phyloP scores from a whole-genome alignment of 2,329 filamentous ascomycete species.

The Pseudocercospora pini-densiflorae region DNA sequence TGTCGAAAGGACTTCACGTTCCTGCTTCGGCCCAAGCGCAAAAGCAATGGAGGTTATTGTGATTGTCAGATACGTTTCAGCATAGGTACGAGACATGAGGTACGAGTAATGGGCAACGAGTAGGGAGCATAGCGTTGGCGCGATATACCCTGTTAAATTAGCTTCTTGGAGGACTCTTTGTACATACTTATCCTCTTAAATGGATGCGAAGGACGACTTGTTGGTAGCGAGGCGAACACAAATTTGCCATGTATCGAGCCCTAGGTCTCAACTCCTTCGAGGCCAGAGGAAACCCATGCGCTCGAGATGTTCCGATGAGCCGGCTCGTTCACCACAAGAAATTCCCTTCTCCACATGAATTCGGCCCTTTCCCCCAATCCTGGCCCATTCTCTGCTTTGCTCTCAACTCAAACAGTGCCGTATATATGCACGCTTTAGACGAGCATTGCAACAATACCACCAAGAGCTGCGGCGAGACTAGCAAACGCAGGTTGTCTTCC shows the following conservation, averaged over 20 bases:
- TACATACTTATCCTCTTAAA: neutral
- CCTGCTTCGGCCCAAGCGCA: neutral
- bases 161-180: neutral
- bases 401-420: neutral
- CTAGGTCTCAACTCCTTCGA: neutral
- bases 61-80: neutral
- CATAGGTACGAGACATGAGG: conserved; percentile 3
- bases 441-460: neutral
- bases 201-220: neutral
- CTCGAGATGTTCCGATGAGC: neutral
- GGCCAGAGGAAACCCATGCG: neutral
- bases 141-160: neutral
- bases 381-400: neutral
- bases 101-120: neutral
- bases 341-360: neutral
- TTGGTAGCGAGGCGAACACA: neutral
- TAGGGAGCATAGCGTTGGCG: neutral
- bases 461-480: neutral
- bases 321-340: neutral
- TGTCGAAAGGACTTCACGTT: conserved; percentile 17
- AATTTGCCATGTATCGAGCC: neutral
- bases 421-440: neutral
- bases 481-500: neutral
- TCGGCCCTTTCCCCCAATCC: neutral
- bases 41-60: neutral